Evolutionary conservation across 1,284 basidiomycete genomes (phyloP), one percentile per base, ranked within the genome.

Genomic region (Schizopora paradoxa): DNA sequence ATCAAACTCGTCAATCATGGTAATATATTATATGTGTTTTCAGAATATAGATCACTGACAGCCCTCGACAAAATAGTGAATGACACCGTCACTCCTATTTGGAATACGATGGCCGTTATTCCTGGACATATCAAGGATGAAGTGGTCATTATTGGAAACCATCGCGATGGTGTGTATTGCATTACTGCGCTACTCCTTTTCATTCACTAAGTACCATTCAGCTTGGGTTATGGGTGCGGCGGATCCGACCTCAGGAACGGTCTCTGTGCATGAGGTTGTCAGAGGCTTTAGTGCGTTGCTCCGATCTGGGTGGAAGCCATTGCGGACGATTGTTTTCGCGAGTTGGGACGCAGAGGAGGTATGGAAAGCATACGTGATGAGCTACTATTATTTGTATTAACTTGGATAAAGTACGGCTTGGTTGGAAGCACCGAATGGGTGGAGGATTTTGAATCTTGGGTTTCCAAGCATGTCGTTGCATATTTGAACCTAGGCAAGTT

Each of bases 311-410:
- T 98, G 94, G 94, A 88, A 82, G 56, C 94, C 94, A 3, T 66
- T 93, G 28, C 72, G 93, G 47, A 94, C 89, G 14, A 80, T 95
- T 56, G 66, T 95, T 13, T 73, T 97, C 43, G 91, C 88, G 3
- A 87, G 82, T 52, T 96, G 91, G 92, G 91, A 95, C 63, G 94
- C 81, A 0, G 93, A 97, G 67, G 94, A 93, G 73, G 80, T 2
- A 13, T 16, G 21, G 33, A 25, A 22, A 14, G 6, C 18, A 19
- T 43, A 42, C 40, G 6, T 8, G 14, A 28, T 14, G 23, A 26
- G 3, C 21, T 45, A 47, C 41, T 6, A 34, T 41, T 14, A 23
- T 23, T 23, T 11, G 22, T 8, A 43, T 19, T 10, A 18, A 19
- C 22, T 21, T 18, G 5, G 25, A 26, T 46, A 7, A 51, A 90